Percentiles rank a stretch among this genome's conserved stretches.
These are phyloP conservation scores for Erigeron canadensis DNA, from an alignment of 129 eudicot species.

Conservation along the genomic window DNA sequence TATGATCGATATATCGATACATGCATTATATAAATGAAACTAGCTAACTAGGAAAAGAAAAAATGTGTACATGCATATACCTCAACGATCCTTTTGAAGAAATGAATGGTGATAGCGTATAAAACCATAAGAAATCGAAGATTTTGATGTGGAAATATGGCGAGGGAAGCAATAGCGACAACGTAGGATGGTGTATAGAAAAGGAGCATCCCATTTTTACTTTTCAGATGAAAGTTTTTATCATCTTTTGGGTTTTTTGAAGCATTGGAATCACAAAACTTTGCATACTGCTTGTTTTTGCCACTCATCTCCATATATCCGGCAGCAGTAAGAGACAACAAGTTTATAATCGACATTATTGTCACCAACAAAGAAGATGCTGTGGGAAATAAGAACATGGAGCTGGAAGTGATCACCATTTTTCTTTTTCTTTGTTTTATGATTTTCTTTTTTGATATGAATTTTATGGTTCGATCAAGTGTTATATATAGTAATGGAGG, in stretches of 20 bases:
- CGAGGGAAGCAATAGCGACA: not conserved
- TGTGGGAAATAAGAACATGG: constrained; percentile 29
- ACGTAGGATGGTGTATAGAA: constrained; percentile 52
- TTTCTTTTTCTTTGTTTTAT: not conserved
- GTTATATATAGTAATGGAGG: not conserved
- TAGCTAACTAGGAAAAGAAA: too few relatives aligned
- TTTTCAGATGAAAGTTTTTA: constrained; percentile 14
- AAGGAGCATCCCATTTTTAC: constrained; percentile 55
- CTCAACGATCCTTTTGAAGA: too few relatives aligned
- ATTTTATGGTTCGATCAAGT: constrained; percentile 41
- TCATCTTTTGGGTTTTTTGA: constrained; percentile 7
- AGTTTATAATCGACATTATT: constrained; percentile 27
- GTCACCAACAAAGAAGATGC: constrained; percentile 32
- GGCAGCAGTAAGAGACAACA: constrained; percentile 8
- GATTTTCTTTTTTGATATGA: constrained; percentile 18
- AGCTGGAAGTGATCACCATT: not conserved
- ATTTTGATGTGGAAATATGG: too few relatives aligned
- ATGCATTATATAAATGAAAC: too few relatives aligned
- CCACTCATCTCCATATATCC: constrained; percentile 41
- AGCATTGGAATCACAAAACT: constrained; percentile 36
- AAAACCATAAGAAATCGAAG: too few relatives aligned
- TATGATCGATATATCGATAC: too few relatives aligned
- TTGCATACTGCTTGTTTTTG: constrained; percentile 55
- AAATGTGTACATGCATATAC: too few relatives aligned
- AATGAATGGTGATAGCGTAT: too few relatives aligned